Conservation (phyloP, 2,329 filamentous ascomycete genomes). For the Capronia americana region DNA sequence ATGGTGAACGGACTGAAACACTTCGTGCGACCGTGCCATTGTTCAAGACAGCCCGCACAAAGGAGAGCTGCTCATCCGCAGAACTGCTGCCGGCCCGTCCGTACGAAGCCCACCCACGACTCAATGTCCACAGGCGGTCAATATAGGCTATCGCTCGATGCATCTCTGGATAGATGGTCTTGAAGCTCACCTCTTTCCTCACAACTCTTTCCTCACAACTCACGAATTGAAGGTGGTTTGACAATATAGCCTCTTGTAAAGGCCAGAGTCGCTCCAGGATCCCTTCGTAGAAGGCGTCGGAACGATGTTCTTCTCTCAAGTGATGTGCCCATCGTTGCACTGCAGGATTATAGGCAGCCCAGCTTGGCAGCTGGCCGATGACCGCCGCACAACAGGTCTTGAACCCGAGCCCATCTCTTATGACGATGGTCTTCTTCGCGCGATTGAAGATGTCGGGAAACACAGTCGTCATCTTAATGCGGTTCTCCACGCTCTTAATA, state of each 20-base stretch:
- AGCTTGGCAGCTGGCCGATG: not conserved
- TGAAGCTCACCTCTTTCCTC: not conserved
- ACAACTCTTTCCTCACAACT: not conserved
- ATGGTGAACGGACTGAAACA: not conserved
- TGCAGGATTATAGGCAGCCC: not conserved
- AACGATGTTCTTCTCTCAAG: not conserved
- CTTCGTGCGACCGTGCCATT: not conserved
- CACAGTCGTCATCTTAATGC: not conserved
- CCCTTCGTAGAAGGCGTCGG: not conserved
- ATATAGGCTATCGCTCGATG: not conserved
- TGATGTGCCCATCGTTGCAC: not conserved
- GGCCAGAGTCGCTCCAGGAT: constrained; percentile 6
- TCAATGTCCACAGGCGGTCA: not conserved
- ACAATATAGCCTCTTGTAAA: constrained; percentile 1
- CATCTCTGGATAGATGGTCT: not conserved
- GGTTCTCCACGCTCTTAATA: not conserved
- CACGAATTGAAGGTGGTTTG: not conserved
- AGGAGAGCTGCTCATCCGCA: not conserved
- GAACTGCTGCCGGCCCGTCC: not conserved
- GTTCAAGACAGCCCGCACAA: not conserved
- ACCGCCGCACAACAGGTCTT: not conserved
- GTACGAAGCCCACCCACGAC: not conserved
- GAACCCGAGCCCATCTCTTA: not conserved
- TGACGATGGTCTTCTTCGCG: not conserved
- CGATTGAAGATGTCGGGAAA: not conserved